Evolutionary conservation across 352 stramenopile species (phyloP).

Genomic region (Globisporangium ultimum): DNA sequence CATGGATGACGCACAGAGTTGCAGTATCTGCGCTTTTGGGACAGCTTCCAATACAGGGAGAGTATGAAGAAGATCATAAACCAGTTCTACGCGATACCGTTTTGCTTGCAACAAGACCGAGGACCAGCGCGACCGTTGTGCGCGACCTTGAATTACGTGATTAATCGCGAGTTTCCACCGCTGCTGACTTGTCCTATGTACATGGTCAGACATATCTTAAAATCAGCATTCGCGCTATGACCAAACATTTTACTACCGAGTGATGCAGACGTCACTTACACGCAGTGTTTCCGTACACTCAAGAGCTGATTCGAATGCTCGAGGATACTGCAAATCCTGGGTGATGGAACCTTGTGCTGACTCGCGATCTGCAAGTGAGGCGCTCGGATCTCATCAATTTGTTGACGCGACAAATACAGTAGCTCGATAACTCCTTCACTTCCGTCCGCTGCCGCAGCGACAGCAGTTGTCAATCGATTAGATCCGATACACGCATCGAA

Average conservation of each 20-base stretch:
- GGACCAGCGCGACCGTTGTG: slow-evolving; percentile 29
- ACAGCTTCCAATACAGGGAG: slow-evolving; percentile 31
- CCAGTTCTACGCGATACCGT: slow-evolving; percentile 31
- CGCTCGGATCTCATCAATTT: slow-evolving; percentile 6
- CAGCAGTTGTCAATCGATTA: slow-evolving; percentile 19
- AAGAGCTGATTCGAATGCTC: slow-evolving; percentile 3
- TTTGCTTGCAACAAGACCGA: slow-evolving; percentile 28
- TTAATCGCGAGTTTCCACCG: slow-evolving; percentile 33
- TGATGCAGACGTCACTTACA: slow-evolving; percentile 2
- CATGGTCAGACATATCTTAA: neutral
- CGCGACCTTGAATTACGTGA: slow-evolving; percentile 30
- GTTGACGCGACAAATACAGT: slow-evolving; percentile 22
- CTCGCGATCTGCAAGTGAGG: slow-evolving; percentile 3
- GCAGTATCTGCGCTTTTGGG: slow-evolving; percentile 12
- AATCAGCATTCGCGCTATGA: neutral
- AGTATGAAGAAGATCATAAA: slow-evolving; percentile 28
- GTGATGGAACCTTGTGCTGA: neutral
- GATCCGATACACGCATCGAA: slow-evolving; percentile 11
- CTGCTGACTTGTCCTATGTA: slow-evolving; percentile 18
- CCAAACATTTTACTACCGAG: neutral
- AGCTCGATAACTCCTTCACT: slow-evolving; percentile 11
- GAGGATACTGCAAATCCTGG: neutral
- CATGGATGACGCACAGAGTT: slow-evolving; percentile 28
- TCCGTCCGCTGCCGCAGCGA: slow-evolving; percentile 8
- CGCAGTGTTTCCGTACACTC: slow-evolving; percentile 2